Evolutionary conservation across 2,329 filamentous ascomycete genomes (phyloP).

Genomic region (Ophiostoma sp.): DNA sequence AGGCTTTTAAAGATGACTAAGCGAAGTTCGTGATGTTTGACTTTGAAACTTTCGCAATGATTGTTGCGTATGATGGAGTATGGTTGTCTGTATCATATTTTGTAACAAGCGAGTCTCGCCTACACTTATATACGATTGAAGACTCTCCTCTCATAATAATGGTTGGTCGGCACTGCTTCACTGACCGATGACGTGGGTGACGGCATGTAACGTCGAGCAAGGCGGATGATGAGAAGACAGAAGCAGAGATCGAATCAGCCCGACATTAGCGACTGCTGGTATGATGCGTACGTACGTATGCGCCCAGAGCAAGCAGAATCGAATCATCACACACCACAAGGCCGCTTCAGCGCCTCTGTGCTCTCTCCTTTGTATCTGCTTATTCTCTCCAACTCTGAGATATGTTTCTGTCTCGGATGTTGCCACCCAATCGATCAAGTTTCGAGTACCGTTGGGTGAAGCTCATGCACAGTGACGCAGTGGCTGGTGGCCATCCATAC

Average conservation of each 20-base stretch:
- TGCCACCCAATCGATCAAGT: conserved; percentile 14
- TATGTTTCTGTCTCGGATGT: neutral
- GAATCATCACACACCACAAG: neutral
- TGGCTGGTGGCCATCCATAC: neutral
- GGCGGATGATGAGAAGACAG: neutral
- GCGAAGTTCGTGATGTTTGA: neutral
- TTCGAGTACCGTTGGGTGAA: neutral
- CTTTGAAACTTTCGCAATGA: neutral
- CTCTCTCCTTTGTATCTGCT: neutral
- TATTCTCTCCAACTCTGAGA: neutral
- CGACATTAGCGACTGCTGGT: neutral
- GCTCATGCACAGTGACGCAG: conserved; percentile 9
- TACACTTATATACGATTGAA: neutral
- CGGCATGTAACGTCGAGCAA: conserved; percentile 8
- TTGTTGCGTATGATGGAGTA: neutral
- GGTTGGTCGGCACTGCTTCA: neutral
- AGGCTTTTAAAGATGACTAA: neutral
- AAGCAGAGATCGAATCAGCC: conserved; percentile 1
- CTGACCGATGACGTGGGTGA: conserved; percentile 11
- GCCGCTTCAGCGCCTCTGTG: neutral
- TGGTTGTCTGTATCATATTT: neutral
- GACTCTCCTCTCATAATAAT: neutral
- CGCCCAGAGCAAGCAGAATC: neutral
- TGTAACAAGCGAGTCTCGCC: neutral
- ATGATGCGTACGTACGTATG: conserved; percentile 1